These are phyloP conservation scores for Drechslera avenae DNA, from an alignment of 2,329 filamentous ascomycete species.

Conservation along the genomic window DNA sequence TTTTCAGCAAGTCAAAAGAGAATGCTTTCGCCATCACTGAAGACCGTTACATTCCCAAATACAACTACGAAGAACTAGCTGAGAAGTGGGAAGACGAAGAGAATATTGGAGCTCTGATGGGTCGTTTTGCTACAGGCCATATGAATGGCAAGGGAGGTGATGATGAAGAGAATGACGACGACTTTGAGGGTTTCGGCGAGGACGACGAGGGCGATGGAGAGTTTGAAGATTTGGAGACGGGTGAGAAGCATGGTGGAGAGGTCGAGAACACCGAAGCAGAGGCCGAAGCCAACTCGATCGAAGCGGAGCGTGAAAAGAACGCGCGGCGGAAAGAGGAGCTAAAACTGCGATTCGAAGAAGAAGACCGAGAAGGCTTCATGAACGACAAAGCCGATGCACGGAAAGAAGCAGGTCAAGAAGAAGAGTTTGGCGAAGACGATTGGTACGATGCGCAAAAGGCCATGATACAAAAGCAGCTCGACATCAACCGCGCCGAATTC, in stretches of 20 bases:
- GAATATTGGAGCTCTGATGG: constrained; percentile 74
- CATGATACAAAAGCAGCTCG: constrained; percentile 88
- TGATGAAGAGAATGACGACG: constrained; percentile 56
- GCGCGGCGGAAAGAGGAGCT: constrained; percentile 93
- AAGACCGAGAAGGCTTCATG: constrained; percentile 93
- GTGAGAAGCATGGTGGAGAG: constrained; percentile 60
- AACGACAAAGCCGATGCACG: constrained; percentile 84
- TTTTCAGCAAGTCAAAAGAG: constrained; percentile 63
- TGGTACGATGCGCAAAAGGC: constrained; percentile 99
- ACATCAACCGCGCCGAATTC: constrained; percentile 96
- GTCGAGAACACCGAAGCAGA: constrained; percentile 50
- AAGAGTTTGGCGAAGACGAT: constrained; percentile 93
- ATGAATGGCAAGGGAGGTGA: constrained; percentile 53
- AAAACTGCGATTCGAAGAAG: constrained; percentile 92
- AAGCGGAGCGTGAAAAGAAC: constrained; percentile 88
- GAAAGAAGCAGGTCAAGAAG: constrained; percentile 69
- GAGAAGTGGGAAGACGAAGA: constrained; percentile 83
- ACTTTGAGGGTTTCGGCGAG: constrained; percentile 63
- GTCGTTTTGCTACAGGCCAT: constrained; percentile 75
- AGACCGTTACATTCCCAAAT: constrained; percentile 77
- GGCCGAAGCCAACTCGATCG: constrained; percentile 63
- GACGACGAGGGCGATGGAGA: constrained; percentile 73
- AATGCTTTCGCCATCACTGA: constrained; percentile 62
- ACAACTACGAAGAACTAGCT: constrained; percentile 80
- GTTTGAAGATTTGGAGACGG: constrained; percentile 85